Base-by-base conservation (phyloP, 2,329 filamentous ascomycete genomes). In the Cordyceps cicadae region DNA sequence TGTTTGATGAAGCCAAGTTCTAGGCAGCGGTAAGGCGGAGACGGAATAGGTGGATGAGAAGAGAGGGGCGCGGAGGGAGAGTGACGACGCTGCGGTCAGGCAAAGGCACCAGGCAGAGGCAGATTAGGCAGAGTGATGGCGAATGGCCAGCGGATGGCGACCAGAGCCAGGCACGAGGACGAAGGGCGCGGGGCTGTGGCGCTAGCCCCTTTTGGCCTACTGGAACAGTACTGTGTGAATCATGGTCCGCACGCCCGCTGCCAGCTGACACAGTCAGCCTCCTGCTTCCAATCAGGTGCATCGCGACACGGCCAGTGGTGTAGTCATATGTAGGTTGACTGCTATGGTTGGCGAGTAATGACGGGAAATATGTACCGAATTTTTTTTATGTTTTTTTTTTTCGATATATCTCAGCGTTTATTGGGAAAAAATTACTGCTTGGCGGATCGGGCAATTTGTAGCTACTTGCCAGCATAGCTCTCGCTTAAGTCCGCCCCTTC, bases 1-100 rank as follows among this genome's bases (percentile, higher is more conserved):
- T n/a, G 43, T 54, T 41, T 60, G 62, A 59, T 52, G 48, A 45
- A 51, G 45, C 32, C 46, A 60, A 54, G 41, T 65, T 63, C 62
- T 64, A 66, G 64, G 65, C 57, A 59, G 52, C 52, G 51, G 62
- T 63, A 66, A 65, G 63, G 50, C 61, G 62, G 67, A 64, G 67
- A 68, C 63, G 67, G 66, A 66, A 64, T 65, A 62, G 62, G 64
- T 66, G 66, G 66, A 54, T 32, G 50, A 56, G 62, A 63, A 66
- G 67, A 65, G 66, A 65, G 66, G 62, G 67, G 65, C 64, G 59
- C 54, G 53, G 54, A 51, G 55, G 62, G 57, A 60, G 60, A 57
- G 60, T 63, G 59, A 62, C 57, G 61, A 61, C 62, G 55, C 60
- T 29, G 61, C 52, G 43, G 61, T 59, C 8, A 17, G 17, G 8